Evolutionary conservation across 306 rosid species (phyloP).

Genomic region (Morella rubra): DNA sequence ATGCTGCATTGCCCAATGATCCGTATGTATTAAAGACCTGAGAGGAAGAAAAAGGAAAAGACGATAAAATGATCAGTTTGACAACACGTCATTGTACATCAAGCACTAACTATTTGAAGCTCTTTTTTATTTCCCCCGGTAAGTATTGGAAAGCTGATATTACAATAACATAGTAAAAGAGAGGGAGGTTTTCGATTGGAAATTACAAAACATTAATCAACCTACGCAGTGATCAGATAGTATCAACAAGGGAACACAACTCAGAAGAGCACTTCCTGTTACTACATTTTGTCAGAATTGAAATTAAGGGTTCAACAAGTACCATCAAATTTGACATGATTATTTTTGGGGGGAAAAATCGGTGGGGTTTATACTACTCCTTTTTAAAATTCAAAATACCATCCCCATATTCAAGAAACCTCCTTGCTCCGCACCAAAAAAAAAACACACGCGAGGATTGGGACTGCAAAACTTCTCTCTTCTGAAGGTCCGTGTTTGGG

Average conservation of each 20-base stretch:
- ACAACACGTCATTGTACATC: neutral
- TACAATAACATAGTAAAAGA: neutral
- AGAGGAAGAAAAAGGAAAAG: slow-evolving; percentile 10
- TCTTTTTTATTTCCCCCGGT: neutral
- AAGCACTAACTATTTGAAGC: neutral
- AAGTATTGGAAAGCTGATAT: neutral
- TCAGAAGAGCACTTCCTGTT: too few relatives aligned
- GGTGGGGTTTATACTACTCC: too few relatives aligned
- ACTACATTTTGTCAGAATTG: too few relatives aligned
- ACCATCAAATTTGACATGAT: too few relatives aligned
- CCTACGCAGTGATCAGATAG: neutral
- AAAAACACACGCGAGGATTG: neutral
- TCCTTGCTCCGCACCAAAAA: neutral
- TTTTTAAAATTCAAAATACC: too few relatives aligned
- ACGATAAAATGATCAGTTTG: neutral
- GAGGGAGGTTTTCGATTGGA: too few relatives aligned
- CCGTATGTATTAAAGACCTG: slow-evolving; percentile 93
- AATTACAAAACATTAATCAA: too few relatives aligned
- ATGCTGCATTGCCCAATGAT: slow-evolving; percentile 79
- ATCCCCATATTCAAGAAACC: neutral
- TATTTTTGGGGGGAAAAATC: too few relatives aligned
- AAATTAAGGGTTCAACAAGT: too few relatives aligned
- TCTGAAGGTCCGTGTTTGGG: neutral
- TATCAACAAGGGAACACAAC: too few relatives aligned
- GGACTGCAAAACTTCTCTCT: neutral